A percentile compares a stretch with the other conserved stretches of the same genome.
phyloP scores from a whole-genome alignment of 2,329 filamentous ascomycete species.

The Akanthomyces lecanii region DNA sequence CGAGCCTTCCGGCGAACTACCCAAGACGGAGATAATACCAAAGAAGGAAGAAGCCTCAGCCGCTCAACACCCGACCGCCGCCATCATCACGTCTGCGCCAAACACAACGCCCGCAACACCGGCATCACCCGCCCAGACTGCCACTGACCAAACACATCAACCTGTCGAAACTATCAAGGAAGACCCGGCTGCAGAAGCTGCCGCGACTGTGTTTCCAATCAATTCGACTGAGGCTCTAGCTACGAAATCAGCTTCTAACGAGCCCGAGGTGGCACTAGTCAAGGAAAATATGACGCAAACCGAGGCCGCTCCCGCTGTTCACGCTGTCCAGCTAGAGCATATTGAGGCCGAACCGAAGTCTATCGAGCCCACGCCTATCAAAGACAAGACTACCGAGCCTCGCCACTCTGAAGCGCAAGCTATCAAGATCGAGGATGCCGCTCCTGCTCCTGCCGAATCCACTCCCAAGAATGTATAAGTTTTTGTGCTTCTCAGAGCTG shows the following conservation, averaged over 20 bases:
- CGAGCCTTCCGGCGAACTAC: constrained; percentile 20
- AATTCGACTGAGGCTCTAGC: constrained; percentile 1
- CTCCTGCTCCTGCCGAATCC: not conserved
- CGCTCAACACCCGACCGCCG: not conserved
- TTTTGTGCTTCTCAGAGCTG: not conserved
- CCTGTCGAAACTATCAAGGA: constrained; percentile 16
- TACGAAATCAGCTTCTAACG: not conserved
- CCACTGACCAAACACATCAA: not conserved
- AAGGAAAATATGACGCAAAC: not conserved
- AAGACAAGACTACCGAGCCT: not conserved
- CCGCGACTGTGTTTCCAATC: not conserved
- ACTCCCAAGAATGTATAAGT: not conserved
- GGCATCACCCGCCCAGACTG: not conserved
- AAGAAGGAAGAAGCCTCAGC: constrained; percentile 18
- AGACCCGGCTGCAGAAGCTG: constrained; percentile 1
- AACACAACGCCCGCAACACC: not conserved
- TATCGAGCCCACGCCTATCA: not conserved
- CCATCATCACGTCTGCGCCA: not conserved
- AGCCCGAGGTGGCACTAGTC: not conserved
- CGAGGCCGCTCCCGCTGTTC: not conserved
- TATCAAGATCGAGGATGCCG: not conserved
- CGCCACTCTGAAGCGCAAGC: not conserved
- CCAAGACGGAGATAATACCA: not conserved
- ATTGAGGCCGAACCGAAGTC: not conserved
- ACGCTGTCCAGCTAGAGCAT: too few species aligned